Percentiles rank a stretch among this genome's conserved stretches.
Evolutionary conservation across 2,329 filamentous ascomycete species (phyloP).

Genomic region (Macrophomina pseudophaseolina): DNA sequence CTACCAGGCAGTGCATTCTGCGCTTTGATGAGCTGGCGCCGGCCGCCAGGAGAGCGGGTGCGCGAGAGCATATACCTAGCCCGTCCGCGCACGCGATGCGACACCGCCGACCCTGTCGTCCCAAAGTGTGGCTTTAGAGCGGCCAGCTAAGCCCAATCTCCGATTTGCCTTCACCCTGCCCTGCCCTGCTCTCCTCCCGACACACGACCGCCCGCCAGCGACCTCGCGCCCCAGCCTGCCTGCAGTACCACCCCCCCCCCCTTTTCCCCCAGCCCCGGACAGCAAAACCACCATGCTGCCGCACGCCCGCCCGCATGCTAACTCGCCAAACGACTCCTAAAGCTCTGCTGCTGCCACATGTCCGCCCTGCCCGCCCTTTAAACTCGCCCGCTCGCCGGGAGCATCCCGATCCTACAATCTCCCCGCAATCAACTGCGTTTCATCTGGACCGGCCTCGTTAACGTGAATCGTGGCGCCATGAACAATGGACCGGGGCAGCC

Average conservation of each 20-base stretch:
- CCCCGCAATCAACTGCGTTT: slow-evolving; percentile 26
- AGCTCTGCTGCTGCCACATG: slow-evolving; percentile 5
- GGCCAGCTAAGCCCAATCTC: slow-evolving; percentile 26
- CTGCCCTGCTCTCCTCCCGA: slow-evolving; percentile 3
- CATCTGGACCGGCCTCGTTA: slow-evolving; percentile 8
- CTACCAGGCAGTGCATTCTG: not conserved
- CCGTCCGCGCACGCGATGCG: not conserved
- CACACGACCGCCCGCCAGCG: slow-evolving; percentile 21
- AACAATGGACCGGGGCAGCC: slow-evolving; percentile 13
- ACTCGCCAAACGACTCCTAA: slow-evolving; percentile 1
- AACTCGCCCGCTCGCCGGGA: slow-evolving; percentile 12
- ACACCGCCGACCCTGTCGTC: not conserved
- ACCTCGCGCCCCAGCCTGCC: slow-evolving; percentile 23
- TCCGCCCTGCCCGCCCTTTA: slow-evolving; percentile 7
- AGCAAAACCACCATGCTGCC: slow-evolving; percentile 25
- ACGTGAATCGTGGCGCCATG: slow-evolving; percentile 22
- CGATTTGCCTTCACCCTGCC: slow-evolving; percentile 20
- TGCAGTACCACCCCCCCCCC: slow-evolving; percentile 21
- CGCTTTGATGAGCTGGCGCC: slow-evolving; percentile 18
- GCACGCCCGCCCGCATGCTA: slow-evolving; percentile 4
- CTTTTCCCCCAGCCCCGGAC: slow-evolving; percentile 15
- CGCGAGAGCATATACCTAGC: not conserved
- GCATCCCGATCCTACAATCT: slow-evolving; percentile 14
- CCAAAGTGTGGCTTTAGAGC: slow-evolving; percentile 17
- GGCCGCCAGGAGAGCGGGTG: slow-evolving; percentile 10